Evolutionary conservation across 1,284 basidiomycete species (phyloP).

Genomic region (Cutaneotrichosporon spelunceum): DNA sequence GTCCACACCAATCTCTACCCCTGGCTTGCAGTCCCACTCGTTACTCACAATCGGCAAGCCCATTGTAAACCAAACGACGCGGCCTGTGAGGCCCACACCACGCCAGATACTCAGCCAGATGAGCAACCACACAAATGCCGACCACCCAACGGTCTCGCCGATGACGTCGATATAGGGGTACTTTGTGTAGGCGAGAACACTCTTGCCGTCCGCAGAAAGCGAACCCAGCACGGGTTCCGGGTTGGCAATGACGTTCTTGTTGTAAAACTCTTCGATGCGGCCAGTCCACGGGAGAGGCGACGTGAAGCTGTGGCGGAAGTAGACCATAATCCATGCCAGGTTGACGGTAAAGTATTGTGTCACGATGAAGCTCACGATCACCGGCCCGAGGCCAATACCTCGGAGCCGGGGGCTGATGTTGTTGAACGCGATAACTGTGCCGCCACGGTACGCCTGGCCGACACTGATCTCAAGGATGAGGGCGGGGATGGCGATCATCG

Average conservation of each 20-base stretch:
- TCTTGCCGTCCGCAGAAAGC: slow-evolving; percentile 11
- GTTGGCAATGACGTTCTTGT: slow-evolving; percentile 27
- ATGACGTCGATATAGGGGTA: slow-evolving; percentile 23
- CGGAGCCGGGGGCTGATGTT: slow-evolving; percentile 27
- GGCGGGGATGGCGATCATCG: slow-evolving; percentile 28
- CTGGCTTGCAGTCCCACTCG: too few relatives aligned
- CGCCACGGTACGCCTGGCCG: slow-evolving; percentile 31
- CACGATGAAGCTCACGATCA: slow-evolving; percentile 28
- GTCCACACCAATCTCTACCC: not conserved
- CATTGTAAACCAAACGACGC: slow-evolving; percentile 33
- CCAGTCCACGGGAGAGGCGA: slow-evolving; percentile 28
- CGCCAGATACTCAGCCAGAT: slow-evolving; percentile 26
- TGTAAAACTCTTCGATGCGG: slow-evolving; percentile 29
- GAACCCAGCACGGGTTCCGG: slow-evolving; percentile 18
- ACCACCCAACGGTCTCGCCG: slow-evolving; percentile 29
- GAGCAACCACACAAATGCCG: slow-evolving; percentile 21
- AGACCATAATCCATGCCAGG: slow-evolving; percentile 33
- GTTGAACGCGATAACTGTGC: slow-evolving; percentile 29
- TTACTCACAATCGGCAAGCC: slow-evolving; percentile 28
- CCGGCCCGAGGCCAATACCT: slow-evolving; percentile 28
- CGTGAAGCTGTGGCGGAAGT: slow-evolving; percentile 27
- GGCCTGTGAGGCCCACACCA: slow-evolving; percentile 27
- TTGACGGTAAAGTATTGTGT: slow-evolving; percentile 32
- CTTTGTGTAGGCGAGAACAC: slow-evolving; percentile 14
- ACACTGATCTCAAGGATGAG: slow-evolving; percentile 28